Evolutionary conservation across 139 green algal species (phyloP), one percentile per base, ranked within the genome.

Genomic region (Volvox reticuliferus): DNA sequence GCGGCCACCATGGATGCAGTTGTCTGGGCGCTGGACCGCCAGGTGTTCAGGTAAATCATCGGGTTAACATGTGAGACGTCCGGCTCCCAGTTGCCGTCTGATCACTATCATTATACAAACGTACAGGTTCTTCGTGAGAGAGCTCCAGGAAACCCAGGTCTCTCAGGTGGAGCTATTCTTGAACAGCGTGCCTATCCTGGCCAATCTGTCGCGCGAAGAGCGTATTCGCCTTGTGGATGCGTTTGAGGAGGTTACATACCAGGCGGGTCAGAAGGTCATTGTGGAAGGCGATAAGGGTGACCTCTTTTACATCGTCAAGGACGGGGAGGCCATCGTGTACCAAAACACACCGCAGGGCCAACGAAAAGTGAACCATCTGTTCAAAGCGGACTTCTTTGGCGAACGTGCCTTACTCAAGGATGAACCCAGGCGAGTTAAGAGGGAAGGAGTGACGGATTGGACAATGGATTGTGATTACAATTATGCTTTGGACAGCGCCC

Each of bases 261-360:
- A 91, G 67, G 87, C 91, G 88, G 92, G 92, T 28, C 81, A 88
- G 3, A 94, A 95, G 90, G 92, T 97, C 0, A 96, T 96, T 26
- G 85, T 79, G 35, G 95, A 99, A 93, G 97, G 97, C 20, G 97
- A 99, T 26, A 76, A 92, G 9, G 97, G 97, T 3, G 96, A 99
- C 88, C 88, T 97, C 3, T 99, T 99, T 92, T 99, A 98, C 94
- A 99, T 99, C 84, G 97, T 99, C 88, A 97, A 98, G 92, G 96
- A 98, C 68, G 98, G 98, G 13, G 97, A 99, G 91, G 98, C 98
- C 17, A 94, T 97, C 85, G 97, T 99, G 89, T 96, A 97, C 78
- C 92, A 97, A 89, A 95, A 92, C 87, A 94, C 88, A 28, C 91
- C 80, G 13, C 76, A 92, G n/a, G 96, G 94, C 22, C 91, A 89